Evolutionary conservation across 2,329 filamentous ascomycete genomes (phyloP).

Genomic region (Spiromastix sp.): DNA sequence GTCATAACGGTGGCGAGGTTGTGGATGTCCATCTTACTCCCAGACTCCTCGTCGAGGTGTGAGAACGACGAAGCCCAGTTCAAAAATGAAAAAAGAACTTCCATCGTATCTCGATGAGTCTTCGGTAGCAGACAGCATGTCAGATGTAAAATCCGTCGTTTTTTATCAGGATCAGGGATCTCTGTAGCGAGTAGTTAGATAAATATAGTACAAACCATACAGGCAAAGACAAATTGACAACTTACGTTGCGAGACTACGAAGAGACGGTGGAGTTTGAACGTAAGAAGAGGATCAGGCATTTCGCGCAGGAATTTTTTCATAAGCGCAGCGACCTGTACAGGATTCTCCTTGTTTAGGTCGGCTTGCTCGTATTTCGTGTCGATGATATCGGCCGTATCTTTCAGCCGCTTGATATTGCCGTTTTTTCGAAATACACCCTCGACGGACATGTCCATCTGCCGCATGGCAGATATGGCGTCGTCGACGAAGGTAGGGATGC

Average conservation of each 20-base stretch:
- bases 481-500: conserved; percentile 89
- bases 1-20: conserved; percentile 96
- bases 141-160: conserved; percentile 77
- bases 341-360: conserved; percentile 83
- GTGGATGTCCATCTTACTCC: conserved; percentile 98
- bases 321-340: conserved; percentile 81
- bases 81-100: conserved; percentile 90
- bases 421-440: conserved; percentile 98
- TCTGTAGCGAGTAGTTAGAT: conserved; percentile 31
- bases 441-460: conserved; percentile 97
- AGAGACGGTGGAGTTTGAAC: conserved; percentile 85
- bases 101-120: conserved; percentile 81
- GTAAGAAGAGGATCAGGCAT: conserved; percentile 91
- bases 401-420: conserved; percentile 93
- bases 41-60: conserved; percentile 90
- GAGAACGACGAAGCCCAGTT: conserved; percentile 98
- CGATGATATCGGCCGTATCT: conserved; percentile 76
- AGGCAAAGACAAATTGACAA: conserved; percentile 8
- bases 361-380: conserved; percentile 73
- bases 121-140: conserved; percentile 90
- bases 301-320: conserved; percentile 92
- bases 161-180: conserved; percentile 69
- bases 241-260: conserved; percentile 74
- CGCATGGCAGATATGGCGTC: conserved; percentile 90
- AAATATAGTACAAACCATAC: conserved; percentile 11